Percentiles rank a stretch among this genome's conserved stretches.
These are phyloP conservation scores for Mollisia scopiformis DNA, from an alignment of 2,329 filamentous ascomycete genomes.

Conservation along the genomic window DNA sequence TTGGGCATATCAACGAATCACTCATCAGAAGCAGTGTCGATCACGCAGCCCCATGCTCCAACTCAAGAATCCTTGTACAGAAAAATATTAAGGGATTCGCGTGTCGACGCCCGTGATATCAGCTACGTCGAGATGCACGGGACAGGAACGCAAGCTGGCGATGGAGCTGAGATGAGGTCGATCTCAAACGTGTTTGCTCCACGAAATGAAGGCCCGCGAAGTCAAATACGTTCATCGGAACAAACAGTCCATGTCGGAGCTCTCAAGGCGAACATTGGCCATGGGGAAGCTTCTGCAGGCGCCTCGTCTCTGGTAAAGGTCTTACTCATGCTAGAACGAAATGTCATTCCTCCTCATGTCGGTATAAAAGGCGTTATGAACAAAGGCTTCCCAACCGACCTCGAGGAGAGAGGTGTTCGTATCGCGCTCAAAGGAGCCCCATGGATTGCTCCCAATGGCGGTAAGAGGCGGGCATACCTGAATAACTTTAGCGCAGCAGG, in stretches of 20 bases:
- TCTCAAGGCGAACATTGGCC: slow-evolving; percentile 39
- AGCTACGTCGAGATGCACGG: slow-evolving; percentile 90
- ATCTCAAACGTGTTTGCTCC: slow-evolving; percentile 69
- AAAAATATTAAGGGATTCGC: slow-evolving; percentile 33
- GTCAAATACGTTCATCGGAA: too few species aligned
- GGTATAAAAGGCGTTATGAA: too few species aligned
- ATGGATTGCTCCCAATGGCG: too few species aligned
- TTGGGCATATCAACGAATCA: slow-evolving; percentile 77
- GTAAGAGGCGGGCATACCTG: too few species aligned
- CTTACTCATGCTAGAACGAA: slow-evolving; percentile 17
- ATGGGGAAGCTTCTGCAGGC: slow-evolving; percentile 37
- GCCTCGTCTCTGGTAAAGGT: slow-evolving; percentile 37
- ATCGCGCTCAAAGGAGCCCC: too few species aligned
- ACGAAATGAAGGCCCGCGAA: slow-evolving; percentile 55
- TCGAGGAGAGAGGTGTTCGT: too few species aligned
- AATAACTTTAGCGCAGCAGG: too few species aligned
- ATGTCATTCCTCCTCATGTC: too few species aligned
- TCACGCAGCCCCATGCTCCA: slow-evolving; percentile 79
- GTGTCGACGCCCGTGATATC: slow-evolving; percentile 78
- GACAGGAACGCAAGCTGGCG: slow-evolving; percentile 84
- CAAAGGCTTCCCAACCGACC: too few species aligned
- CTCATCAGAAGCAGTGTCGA: slow-evolving; percentile 78
- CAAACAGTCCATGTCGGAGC: slow-evolving; percentile 37
- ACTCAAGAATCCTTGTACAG: slow-evolving; percentile 76
- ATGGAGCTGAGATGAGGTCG: slow-evolving; percentile 79